Evolutionary conservation across 2,329 filamentous ascomycete species (phyloP), one percentile per base, ranked within the genome.

Genomic region (Cercospora janseana): DNA sequence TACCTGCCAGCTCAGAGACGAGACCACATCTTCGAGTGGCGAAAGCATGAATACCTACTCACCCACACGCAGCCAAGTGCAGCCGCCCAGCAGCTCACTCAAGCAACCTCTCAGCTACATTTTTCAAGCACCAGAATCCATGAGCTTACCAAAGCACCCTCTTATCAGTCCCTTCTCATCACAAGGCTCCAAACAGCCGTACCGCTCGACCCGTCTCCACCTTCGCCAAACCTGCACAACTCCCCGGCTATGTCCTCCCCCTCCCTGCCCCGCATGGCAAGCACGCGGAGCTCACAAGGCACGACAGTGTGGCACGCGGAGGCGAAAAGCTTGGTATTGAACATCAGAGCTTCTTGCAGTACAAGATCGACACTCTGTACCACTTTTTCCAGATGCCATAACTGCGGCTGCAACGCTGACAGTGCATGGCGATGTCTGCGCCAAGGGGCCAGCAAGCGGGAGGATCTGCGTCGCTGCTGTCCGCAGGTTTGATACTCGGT

Each of bases 311-410:
- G 26, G 31, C 32, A 46, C 43, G 43, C n/a, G 28, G 32, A 46
- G 29, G 16, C 24, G n/a, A 42, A 49, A 49, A 43, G 46, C 46
- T 49, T 43, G 46, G 37, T 43, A 28, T 34, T 29, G 46, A 18
- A 27, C 27, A 43, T 49, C 37, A 23, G 37, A 32, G 35, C 46
- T 42, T 21, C 10, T 26, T 24, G n/a, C 9, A 21, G 46, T n/a
- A 49, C 42, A 15, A 49, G 46, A 49, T 49, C 46, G 24, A 16
- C 46, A 24, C 20, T 15, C 9, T 15, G 20, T 8, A 26, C 21
- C 35, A 23, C 35, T 15, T 24, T 21, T 15, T 10, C 20, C 21
- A 23, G 12, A 24, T 40, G 13, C 20, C 35, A 26, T 15, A n/a
- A 13, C 35, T 40, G 35, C 26, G 12, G 21, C n/a, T n/a, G n/a